Percentiles rank a stretch among this genome's conserved stretches.
These are phyloP conservation scores for Aspergillus coremiiformis DNA, from an alignment of 495 filamentous ascomycete species.

Conservation along the genomic window DNA sequence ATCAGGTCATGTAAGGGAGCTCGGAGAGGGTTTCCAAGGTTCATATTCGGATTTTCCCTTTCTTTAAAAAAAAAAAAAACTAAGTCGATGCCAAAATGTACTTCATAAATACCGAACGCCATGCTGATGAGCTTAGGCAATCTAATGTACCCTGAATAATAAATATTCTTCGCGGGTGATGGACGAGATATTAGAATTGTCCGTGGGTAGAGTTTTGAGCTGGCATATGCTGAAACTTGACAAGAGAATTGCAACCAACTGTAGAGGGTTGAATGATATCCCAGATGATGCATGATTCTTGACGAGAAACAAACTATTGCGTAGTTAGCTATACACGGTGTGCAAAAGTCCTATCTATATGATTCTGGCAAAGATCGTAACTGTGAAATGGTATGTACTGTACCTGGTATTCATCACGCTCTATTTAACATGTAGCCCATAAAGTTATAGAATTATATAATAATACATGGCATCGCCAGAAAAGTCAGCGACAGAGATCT, in stretches of 20 bases:
- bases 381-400: background rate
- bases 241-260: background rate
- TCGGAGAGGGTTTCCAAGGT: constrained; percentile 2
- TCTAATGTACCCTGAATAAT: background rate
- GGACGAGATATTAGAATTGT: background rate
- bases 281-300: too few relatives aligned
- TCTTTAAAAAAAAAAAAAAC: too few relatives aligned
- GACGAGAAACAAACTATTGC: too few relatives aligned
- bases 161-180: background rate
- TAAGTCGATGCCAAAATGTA: constrained; percentile 14
- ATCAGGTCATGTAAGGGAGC: constrained; percentile 22
- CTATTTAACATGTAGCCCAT: background rate
- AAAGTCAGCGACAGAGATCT: background rate
- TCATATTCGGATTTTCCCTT: constrained; percentile 6
- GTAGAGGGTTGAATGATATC: background rate
- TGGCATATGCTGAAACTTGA: background rate
- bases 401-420: background rate
- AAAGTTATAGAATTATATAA: background rate
- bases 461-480: background rate
- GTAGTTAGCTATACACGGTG: too few relatives aligned
- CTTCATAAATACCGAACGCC: constrained; percentile 27
- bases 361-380: background rate
- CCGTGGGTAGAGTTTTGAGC: background rate
- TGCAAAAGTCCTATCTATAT: too few relatives aligned
- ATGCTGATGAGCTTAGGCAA: background rate